A percentile compares a stretch with the other conserved stretches of the same genome.
phyloP scores from a whole-genome alignment of 148 eudicot species.

The Simmondsia chinensis region DNA sequence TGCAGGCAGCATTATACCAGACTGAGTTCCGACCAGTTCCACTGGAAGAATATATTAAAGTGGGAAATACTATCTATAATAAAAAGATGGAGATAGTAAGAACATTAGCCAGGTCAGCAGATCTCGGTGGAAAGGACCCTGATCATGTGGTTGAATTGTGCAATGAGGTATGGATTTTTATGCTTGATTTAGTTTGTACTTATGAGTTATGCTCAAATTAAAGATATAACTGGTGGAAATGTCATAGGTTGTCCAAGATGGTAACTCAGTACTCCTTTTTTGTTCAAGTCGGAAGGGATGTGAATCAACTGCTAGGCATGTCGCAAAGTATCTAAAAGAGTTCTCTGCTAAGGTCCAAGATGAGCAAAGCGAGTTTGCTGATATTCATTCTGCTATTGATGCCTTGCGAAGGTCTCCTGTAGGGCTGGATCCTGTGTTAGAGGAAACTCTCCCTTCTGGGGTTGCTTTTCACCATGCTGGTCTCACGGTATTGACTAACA shows the following conservation, averaged over 20 bases:
- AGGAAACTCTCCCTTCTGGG: slow-evolving; percentile 86
- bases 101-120: slow-evolving; percentile 57
- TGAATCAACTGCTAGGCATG: slow-evolving; percentile 89
- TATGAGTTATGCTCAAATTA: neutral
- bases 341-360: slow-evolving; percentile 53
- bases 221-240: slow-evolving; percentile 1
- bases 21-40: slow-evolving; percentile 99
- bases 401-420: slow-evolving; percentile 77
- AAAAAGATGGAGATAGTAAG: slow-evolving; percentile 73
- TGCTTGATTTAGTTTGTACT: neutral
- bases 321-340: slow-evolving; percentile 56
- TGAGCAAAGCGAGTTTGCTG: slow-evolving; percentile 44
- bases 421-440: slow-evolving; percentile 88
- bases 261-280: slow-evolving; percentile 86
- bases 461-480: slow-evolving; percentile 99
- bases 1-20: slow-evolving; percentile 93
- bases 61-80: slow-evolving; percentile 75
- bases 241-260: slow-evolving; percentile 89
- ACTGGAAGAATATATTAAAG: slow-evolving; percentile 85
- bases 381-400: slow-evolving; percentile 68
- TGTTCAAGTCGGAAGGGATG: slow-evolving; percentile 99
- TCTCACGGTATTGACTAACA: slow-evolving; percentile 56
- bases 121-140: slow-evolving; percentile 94
- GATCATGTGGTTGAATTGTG: slow-evolving; percentile 95
- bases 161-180: slow-evolving; percentile 61